A percentile compares a stretch with the other conserved stretches of the same genome.
These are phyloP conservation scores for Apocynum venetum DNA, from an alignment of 257 asterid genomes.

Conservation along the genomic window DNA sequence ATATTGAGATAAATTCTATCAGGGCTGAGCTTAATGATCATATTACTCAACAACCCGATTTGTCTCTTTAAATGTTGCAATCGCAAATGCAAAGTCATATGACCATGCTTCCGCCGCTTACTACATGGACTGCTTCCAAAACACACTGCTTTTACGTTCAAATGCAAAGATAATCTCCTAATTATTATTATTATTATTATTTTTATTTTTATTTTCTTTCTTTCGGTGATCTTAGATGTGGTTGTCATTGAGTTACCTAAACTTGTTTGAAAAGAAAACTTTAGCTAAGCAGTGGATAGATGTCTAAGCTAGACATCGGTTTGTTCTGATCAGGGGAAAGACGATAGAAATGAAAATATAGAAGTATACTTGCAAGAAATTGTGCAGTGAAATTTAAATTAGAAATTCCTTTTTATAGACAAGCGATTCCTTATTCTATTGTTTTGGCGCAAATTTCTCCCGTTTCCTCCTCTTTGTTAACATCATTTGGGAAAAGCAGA, in stretches of 20 bases:
- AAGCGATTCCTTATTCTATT: not conserved
- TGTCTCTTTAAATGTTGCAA: conserved; percentile 9
- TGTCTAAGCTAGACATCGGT: not conserved
- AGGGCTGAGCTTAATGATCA: conserved; percentile 10
- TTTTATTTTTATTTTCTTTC: not conserved
- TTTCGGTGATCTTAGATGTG: not conserved
- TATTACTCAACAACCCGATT: conserved; percentile 3
- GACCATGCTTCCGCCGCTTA: not conserved
- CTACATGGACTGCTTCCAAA: no score
- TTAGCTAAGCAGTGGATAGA: not conserved
- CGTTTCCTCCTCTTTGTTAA: not conserved
- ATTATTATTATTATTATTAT: not conserved
- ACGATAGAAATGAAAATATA: not conserved
- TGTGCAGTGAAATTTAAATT: not conserved
- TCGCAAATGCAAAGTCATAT: not conserved
- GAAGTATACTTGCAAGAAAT: not conserved
- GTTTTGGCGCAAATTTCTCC: not conserved
- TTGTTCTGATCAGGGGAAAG: not conserved
- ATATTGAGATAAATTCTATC: conserved; percentile 5
- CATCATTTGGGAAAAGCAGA: not conserved
- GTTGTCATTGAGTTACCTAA: not conserved
- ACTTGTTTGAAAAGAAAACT: not conserved
- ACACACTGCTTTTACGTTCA: not conserved
- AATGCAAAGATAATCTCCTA: not conserved
- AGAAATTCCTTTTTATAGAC: not conserved